Percentiles rank a stretch among this genome's conserved stretches.
These are phyloP conservation scores for Graphilbum sp. DNA, from an alignment of 2,329 filamentous ascomycete species.

Conservation along the genomic window DNA sequence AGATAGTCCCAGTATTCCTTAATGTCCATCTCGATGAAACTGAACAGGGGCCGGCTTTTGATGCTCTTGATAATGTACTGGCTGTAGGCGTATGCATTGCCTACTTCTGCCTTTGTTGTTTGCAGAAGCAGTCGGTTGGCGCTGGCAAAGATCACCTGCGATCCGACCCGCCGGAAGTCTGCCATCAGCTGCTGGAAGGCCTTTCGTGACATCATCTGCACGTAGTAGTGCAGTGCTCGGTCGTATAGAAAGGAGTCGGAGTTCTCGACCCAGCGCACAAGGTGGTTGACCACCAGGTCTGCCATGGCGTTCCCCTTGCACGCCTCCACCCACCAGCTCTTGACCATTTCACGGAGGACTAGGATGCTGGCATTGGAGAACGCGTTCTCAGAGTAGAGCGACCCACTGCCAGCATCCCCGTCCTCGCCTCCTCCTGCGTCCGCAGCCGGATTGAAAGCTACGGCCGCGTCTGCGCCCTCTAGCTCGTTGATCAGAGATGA, in stretches of 20 bases:
- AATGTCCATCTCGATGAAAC: conserved; percentile 93
- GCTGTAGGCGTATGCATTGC: conserved; percentile 90
- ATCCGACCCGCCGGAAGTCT: conserved; percentile 88
- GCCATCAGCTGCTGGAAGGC: conserved; percentile 94
- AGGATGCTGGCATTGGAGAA: conserved; percentile 85
- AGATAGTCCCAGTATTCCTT: conserved; percentile 99
- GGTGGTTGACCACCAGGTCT: conserved; percentile 90
- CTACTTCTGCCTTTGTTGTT: conserved; percentile 91
- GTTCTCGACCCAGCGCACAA: conserved; percentile 93
- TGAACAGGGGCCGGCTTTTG: conserved; percentile 85
- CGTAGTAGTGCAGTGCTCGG: conserved; percentile 84
- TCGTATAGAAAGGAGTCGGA: conserved; percentile 93
- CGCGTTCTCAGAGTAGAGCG: conserved; percentile 70
- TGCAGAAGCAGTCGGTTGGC: conserved; percentile 80
- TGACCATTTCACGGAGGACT: conserved; percentile 94
- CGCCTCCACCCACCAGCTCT: conserved; percentile 94
- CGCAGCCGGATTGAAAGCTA: conserved; percentile 62
- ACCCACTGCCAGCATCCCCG: conserved; percentile 49
- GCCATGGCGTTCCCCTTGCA: conserved; percentile 85
- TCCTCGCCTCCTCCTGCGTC: conserved; percentile 39
- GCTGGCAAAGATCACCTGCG: conserved; percentile 88
- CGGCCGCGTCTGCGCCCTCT: conserved; percentile 73
- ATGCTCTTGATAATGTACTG: conserved; percentile 98
- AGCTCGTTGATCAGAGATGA: conserved; percentile 94
- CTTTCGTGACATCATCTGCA: conserved; percentile 97